A percentile compares a stretch with the other conserved stretches of the same genome.
phyloP scores from a whole-genome alignment of 1,284 basidiomycete genomes.

The Naganishia sp. region DNA sequence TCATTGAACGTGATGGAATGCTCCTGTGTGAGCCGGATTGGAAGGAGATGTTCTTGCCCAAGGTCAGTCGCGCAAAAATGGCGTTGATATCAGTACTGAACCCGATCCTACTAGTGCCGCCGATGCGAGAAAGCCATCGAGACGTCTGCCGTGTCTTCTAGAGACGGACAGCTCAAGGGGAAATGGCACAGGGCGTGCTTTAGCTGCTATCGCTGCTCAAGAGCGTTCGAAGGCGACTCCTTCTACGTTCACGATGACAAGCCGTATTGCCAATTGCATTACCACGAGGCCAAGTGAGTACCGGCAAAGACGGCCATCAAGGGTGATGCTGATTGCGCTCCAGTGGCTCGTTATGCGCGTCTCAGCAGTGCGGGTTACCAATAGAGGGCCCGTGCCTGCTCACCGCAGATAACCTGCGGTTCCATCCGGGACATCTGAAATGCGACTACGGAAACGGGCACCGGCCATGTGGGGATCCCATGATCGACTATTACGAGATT shows the following conservation, averaged over 20 bases:
- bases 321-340: not conserved
- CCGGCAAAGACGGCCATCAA: not conserved
- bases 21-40: constrained; percentile 80
- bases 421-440: constrained; percentile 79
- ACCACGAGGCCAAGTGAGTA: constrained; percentile 74
- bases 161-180: constrained; percentile 86
- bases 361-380: constrained; percentile 73
- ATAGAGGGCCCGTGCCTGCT: constrained; percentile 89
- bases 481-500: constrained; percentile 31
- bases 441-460: constrained; percentile 50
- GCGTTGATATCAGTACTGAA: not conserved
- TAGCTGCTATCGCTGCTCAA: constrained; percentile 76
- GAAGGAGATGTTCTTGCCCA: constrained; percentile 91
- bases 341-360: constrained; percentile 73
- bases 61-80: constrained; percentile 57
- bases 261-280: constrained; percentile 84
- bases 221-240: constrained; percentile 80
- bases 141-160: constrained; percentile 82
- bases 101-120: constrained; percentile 63
- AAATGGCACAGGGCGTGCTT: constrained; percentile 89
- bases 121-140: constrained; percentile 80
- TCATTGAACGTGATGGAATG: constrained; percentile 68
- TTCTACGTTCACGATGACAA: constrained; percentile 86
- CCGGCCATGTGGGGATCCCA: constrained; percentile 29
- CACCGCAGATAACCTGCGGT: constrained; percentile 65